These are phyloP conservation scores for Brasenia schreberi DNA, from an alignment of 164 flowering plant genomes.

Conservation along the genomic window DNA sequence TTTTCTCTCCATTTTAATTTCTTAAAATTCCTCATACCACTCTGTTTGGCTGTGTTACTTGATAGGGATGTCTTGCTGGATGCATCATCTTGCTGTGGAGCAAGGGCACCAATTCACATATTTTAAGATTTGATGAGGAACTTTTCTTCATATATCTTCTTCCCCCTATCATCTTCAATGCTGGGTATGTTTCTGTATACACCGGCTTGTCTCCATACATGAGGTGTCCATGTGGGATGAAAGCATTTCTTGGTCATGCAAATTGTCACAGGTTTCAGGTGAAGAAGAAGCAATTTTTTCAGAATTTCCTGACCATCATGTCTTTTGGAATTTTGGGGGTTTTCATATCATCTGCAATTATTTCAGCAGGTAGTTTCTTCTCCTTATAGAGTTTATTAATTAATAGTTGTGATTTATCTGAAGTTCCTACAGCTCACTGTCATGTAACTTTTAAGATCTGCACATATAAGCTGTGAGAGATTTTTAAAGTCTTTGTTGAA, in stretches of 20 bases:
- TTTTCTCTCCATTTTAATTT: no score
- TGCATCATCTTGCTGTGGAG: slow-evolving; percentile 37
- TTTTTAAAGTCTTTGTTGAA: no score
- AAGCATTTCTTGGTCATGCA: neutral
- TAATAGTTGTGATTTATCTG: no score
- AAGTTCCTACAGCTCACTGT: no score
- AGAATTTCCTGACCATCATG: slow-evolving; percentile 58
- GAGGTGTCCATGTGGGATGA: neutral
- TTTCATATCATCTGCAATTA: slow-evolving; percentile 48
- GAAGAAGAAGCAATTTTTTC: slow-evolving; percentile 69
- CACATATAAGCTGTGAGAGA: no score
- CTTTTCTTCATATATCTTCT: slow-evolving; percentile 88
- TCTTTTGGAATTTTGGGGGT: slow-evolving; percentile 59
- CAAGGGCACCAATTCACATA: slow-evolving; percentile 69
- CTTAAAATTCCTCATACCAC: no score
- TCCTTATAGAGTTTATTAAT: no score
- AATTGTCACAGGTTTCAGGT: slow-evolving; percentile 45
- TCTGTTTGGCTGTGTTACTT: neutral
- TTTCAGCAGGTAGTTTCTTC: slow-evolving; percentile 42
- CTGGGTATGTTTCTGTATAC: slow-evolving; percentile 40
- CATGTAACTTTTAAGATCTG: no score
- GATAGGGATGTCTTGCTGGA: slow-evolving; percentile 58
- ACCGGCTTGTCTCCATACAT: neutral
- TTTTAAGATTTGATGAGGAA: slow-evolving; percentile 60
- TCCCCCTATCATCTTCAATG: slow-evolving; percentile 92